These are phyloP conservation scores for Entomortierella parvispora DNA, from an alignment of 192 early-diverging fungal genomes.

Conservation along the genomic window DNA sequence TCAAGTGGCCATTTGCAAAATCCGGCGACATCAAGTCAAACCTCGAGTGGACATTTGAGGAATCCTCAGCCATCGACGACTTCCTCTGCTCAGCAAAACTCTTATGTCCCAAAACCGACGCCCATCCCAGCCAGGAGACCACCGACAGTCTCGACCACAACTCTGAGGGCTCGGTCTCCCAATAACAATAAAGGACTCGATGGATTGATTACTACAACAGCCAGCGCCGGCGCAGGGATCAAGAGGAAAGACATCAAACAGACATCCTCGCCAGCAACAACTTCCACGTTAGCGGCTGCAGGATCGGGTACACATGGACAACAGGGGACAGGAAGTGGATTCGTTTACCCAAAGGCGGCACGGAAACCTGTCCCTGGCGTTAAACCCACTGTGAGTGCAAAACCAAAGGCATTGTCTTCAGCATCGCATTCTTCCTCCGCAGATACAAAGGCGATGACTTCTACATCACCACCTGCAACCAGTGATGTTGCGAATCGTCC, in stretches of 20 bases:
- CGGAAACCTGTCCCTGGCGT: conserved; percentile 32
- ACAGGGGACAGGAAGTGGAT: conserved; percentile 8
- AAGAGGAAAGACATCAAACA: too few relatives aligned
- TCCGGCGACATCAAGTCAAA: neutral
- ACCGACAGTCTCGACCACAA: neutral
- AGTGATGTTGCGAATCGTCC: neutral
- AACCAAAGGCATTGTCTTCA: conserved; percentile 11
- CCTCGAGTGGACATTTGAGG: conserved; percentile 21
- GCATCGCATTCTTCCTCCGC: neutral
- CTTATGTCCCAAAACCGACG: conserved; percentile 22
- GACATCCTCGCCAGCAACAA: too few relatives aligned
- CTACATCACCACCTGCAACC: neutral
- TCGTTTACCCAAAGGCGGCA: conserved; percentile 34
- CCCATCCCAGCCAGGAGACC: neutral
- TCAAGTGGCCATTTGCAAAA: conserved; percentile 19
- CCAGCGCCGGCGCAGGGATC: neutral
- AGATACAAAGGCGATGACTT: too few relatives aligned
- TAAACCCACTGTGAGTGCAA: conserved; percentile 28
- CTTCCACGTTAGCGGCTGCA: too few relatives aligned
- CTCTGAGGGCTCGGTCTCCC: conserved; percentile 10
- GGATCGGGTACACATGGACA: neutral
- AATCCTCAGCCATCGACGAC: neutral
- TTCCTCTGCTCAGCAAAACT: conserved; percentile 13
- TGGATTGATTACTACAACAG: neutral
- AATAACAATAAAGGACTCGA: conserved; percentile 1